Conservation (phyloP, 2,329 filamentous ascomycete species). For the Dothiorella sarmentorum region DNA sequence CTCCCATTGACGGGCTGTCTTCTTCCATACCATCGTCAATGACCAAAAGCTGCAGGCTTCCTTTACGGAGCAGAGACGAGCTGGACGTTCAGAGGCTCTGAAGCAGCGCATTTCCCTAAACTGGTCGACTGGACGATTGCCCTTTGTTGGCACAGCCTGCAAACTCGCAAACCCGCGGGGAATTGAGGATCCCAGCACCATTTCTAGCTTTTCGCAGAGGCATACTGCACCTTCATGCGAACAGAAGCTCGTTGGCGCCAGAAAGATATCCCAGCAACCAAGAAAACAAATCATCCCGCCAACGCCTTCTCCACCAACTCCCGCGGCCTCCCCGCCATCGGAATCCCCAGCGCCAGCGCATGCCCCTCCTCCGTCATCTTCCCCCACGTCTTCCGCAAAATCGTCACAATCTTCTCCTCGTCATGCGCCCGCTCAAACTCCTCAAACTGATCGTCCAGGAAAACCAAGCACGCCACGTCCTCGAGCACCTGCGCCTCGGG, state of each 20-base stretch:
- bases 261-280: too few relatives aligned
- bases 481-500: slow-evolving; percentile 73
- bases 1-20: neutral
- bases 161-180: too few relatives aligned
- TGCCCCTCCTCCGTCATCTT: slow-evolving; percentile 39
- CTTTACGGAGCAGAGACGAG: too few relatives aligned
- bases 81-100: too few relatives aligned
- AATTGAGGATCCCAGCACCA: too few relatives aligned
- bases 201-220: too few relatives aligned
- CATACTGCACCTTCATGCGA: too few relatives aligned
- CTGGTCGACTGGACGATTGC: too few relatives aligned
- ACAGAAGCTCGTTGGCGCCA: too few relatives aligned
- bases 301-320: slow-evolving; percentile 14
- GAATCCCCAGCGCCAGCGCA: slow-evolving; percentile 34
- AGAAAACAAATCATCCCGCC: neutral
- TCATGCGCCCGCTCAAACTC: slow-evolving; percentile 71
- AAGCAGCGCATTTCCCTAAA: too few relatives aligned
- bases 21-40: neutral
- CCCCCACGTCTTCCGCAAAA: slow-evolving; percentile 40
- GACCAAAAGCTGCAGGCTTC: too few relatives aligned
- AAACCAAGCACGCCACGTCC: slow-evolving; percentile 83
- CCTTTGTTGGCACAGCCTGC: too few relatives aligned
- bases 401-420: slow-evolving; percentile 71
- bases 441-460: slow-evolving; percentile 83
- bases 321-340: slow-evolving; percentile 31